Evolutionary conservation across 176 grass and related monocot genomes (phyloP).

Genomic region (Raddia guianensis): DNA sequence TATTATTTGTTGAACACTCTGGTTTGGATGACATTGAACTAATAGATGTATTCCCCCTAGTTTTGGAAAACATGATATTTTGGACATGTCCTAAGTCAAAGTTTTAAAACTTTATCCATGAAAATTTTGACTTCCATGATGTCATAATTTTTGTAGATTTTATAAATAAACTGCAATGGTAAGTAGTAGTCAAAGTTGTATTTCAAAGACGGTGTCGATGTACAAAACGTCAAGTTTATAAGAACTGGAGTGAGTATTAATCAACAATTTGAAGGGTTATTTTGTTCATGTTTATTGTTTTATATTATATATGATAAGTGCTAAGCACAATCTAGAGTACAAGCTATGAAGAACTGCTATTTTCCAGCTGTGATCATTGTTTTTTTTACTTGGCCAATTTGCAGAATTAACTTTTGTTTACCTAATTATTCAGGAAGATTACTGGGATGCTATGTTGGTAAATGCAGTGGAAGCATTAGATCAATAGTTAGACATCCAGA

Average conservation of each 20-base stretch:
- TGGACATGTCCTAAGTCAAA: no score
- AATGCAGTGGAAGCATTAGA: constrained; percentile 98
- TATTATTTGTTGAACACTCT: neutral
- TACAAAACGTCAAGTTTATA: no score
- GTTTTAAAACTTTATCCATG: no score
- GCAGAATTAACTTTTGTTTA: neutral
- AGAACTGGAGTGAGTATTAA: neutral
- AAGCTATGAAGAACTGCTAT: neutral
- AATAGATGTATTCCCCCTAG: no score
- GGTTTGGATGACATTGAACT: neutral
- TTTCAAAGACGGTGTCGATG: no score
- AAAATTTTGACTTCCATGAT: no score
- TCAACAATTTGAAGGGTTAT: neutral
- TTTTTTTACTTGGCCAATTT: neutral
- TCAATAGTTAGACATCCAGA: constrained; percentile 83
- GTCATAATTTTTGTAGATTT: no score
- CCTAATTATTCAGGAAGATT: constrained; percentile 64
- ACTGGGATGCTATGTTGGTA: constrained; percentile 85
- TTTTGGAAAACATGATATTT: no score
- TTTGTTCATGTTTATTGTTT: neutral
- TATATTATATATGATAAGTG: neutral
- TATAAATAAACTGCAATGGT: no score
- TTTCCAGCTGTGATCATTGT: neutral
- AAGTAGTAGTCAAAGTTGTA: no score
- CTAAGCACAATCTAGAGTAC: neutral